Evolutionary conservation across 371 early-diverging fungal genomes (phyloP), one percentile per base, ranked within the genome.

Genomic region (Parasitella parasitica): DNA sequence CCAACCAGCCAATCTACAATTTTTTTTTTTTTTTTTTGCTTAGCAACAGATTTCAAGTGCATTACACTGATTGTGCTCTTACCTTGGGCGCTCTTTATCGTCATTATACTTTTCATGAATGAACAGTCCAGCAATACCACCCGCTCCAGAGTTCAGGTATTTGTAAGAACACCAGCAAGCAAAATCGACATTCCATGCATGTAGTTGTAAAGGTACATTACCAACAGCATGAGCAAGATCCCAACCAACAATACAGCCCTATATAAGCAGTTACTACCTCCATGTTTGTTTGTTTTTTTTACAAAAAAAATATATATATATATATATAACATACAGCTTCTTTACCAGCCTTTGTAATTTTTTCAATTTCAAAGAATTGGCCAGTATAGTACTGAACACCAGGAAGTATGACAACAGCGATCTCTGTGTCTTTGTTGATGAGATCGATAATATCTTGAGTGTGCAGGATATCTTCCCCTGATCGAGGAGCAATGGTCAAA

Each of bases 81-180:
- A 80, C 84, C 86, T 74, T 35, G 81, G 82, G 39, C 78, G 71
- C 41, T 70, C 69, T 34, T 62, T 64, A 61, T 86, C 82, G 26
- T 78, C 62, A 9, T 85, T 86, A 62, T 92, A 84, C 56, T 85
- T 86, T 64, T 91, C 86, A 60, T 96, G 94, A 6, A 96, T 86
- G 69, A 93, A 96, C 13, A 93, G 79, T 3, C 94, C 94, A 20
- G 88, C 95, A 61, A 98, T 96, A 32, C 92, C 92, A 49, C 98
- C 98, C 1, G 97, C 94, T 8, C 98, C 97, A 1, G 96, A 84
- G 69, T 96, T 96, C 48, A 98, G 76, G 70, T 98, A 98, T 73
- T 98, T 98, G 87, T 98, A 98, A 2, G 95, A 88, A 80, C 97
- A 98, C 98, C 98, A 98, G 61, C 89, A 89, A n/a, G 97, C 98